Evolutionary conservation across 2,329 filamentous ascomycete species (phyloP).

Genomic region (Penicillium sclerotigenum): DNA sequence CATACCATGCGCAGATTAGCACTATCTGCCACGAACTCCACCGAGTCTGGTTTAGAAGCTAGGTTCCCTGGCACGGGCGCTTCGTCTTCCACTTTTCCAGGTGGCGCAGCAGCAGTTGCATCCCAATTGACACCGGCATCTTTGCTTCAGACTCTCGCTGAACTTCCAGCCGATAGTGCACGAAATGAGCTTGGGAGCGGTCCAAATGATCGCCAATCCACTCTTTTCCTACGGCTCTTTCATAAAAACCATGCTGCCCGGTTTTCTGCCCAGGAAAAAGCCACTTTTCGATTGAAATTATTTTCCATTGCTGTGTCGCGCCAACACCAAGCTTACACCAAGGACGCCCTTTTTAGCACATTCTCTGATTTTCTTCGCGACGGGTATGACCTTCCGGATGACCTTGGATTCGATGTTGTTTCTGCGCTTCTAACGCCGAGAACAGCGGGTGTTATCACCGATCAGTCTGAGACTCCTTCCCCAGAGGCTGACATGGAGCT

Average conservation of each 20-base stretch:
- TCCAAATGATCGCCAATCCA: conserved; percentile 39
- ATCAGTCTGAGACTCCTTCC: conserved; percentile 13
- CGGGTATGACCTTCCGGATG: conserved; percentile 35
- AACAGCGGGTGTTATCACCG: conserved; percentile 4
- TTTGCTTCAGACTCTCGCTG: conserved; percentile 29
- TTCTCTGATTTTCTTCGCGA: conserved; percentile 37
- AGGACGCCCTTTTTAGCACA: conserved; percentile 30
- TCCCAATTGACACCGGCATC: conserved; percentile 17
- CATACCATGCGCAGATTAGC: conserved; percentile 19
- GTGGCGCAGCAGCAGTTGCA: neutral
- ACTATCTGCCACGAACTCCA: neutral
- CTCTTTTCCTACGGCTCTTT: conserved; percentile 44
- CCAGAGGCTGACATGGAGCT: conserved; percentile 31
- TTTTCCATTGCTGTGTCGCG: conserved; percentile 37
- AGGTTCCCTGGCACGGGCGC: neutral
- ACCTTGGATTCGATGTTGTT: conserved; percentile 37
- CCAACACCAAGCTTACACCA: conserved; percentile 41
- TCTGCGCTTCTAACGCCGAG: conserved; percentile 35
- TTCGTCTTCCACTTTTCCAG: neutral
- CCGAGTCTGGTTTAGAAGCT: neutral
- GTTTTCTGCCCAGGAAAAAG: conserved; percentile 30
- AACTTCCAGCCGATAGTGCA: conserved; percentile 31
- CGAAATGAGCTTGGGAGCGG: conserved; percentile 37
- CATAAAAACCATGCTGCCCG: conserved; percentile 30
- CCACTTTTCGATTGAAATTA: conserved; percentile 36